phyloP scores from a whole-genome alignment of 2,329 filamentous ascomycete genomes.

The Aureobasidium sp. region DNA sequence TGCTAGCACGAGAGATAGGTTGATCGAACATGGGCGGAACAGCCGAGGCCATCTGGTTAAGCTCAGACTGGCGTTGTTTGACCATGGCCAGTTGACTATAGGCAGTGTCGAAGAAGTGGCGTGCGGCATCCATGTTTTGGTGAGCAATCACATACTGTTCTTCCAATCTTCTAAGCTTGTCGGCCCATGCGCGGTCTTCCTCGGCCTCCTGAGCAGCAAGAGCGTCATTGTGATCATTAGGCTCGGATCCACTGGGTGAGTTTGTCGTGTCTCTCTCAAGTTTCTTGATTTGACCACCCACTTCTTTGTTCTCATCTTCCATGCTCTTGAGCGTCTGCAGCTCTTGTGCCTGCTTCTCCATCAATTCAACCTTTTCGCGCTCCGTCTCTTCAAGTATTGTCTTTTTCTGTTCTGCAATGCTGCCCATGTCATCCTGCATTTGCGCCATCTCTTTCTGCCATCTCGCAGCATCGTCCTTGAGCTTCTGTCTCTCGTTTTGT shows the following conservation, averaged over 20 bases:
- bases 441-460: slow-evolving; percentile 59
- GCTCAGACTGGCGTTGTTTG: slow-evolving; percentile 34
- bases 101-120: slow-evolving; percentile 44
- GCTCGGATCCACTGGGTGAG: slow-evolving; percentile 31
- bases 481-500: slow-evolving; percentile 59
- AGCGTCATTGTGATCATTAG: slow-evolving; percentile 21
- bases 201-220: slow-evolving; percentile 29
- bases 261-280: slow-evolving; percentile 60
- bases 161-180: slow-evolving; percentile 26
- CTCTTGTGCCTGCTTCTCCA: slow-evolving; percentile 37
- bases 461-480: slow-evolving; percentile 62
- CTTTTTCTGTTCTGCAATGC: slow-evolving; percentile 35
- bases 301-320: slow-evolving; percentile 67
- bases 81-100: slow-evolving; percentile 39
- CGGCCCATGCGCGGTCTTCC: slow-evolving; percentile 34
- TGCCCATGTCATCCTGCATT: slow-evolving; percentile 44
- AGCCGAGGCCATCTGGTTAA: slow-evolving; percentile 33
- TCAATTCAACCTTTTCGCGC: slow-evolving; percentile 35
- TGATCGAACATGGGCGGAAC: slow-evolving; percentile 23
- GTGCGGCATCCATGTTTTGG: slow-evolving; percentile 29
- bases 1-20: slow-evolving; percentile 18
- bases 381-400: slow-evolving; percentile 32
- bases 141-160: slow-evolving; percentile 26
- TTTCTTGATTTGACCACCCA: slow-evolving; percentile 63
- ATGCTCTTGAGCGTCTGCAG: slow-evolving; percentile 50